Evolutionary conservation across 1,139 yeast genomes (phyloP).

Genomic region (Pichia sp.): DNA sequence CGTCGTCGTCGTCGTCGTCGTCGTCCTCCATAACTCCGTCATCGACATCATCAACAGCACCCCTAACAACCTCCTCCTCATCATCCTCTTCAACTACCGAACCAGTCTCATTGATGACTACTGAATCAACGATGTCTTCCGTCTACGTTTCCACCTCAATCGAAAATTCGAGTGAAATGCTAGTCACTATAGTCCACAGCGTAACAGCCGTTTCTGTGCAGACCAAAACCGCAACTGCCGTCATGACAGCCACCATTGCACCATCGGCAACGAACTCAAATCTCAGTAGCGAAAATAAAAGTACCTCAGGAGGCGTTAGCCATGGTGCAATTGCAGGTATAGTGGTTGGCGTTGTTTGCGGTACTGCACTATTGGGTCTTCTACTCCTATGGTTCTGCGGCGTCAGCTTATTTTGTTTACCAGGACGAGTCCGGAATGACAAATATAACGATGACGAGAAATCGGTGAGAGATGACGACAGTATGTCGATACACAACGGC

Average conservation of each 20-base stretch:
- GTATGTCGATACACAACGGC: constrained; percentile 12
- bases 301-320: constrained; percentile 12
- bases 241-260: constrained; percentile 16
- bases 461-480: constrained; percentile 15
- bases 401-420: constrained; percentile 17
- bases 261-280: constrained; percentile 14
- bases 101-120: background rate
- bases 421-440: constrained; percentile 36
- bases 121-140: constrained; percentile 10
- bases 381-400: constrained; percentile 40
- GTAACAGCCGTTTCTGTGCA: constrained; percentile 18
- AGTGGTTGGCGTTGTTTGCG: constrained; percentile 59
- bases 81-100: background rate
- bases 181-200: constrained; percentile 24
- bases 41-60: constrained; percentile 5
- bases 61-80: background rate
- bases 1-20: constrained; percentile 14
- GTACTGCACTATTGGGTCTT: constrained; percentile 40
- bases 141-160: constrained; percentile 29
- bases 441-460: constrained; percentile 33
- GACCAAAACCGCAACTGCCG: constrained; percentile 17
- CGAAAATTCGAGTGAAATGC: constrained; percentile 20
- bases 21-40: background rate
- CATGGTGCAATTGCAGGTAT: constrained; percentile 73
- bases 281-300: constrained; percentile 1